Percentiles rank a stretch among this genome's conserved stretches.
phyloP scores from a whole-genome alignment of 306 rosid genomes.

The Lablab purpureus region DNA sequence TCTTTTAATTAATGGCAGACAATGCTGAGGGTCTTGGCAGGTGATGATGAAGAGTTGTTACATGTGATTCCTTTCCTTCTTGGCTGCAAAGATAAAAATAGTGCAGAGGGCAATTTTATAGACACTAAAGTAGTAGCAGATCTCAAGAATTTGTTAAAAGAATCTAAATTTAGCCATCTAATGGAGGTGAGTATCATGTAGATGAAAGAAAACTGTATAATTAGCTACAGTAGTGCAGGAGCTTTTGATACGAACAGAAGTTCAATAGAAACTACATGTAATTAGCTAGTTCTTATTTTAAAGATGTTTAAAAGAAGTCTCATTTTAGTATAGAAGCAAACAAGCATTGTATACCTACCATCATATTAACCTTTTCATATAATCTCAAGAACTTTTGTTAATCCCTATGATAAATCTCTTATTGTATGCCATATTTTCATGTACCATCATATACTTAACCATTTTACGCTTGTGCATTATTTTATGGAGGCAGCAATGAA shows the following conservation, averaged over 20 bases:
- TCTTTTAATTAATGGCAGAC: slow-evolving; percentile 64
- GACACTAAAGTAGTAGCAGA: slow-evolving; percentile 45
- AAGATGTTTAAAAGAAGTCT: neutral
- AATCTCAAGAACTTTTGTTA: slow-evolving; percentile 19
- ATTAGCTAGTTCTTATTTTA: slow-evolving; percentile 20
- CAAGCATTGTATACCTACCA: slow-evolving; percentile 11
- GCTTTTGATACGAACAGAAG: slow-evolving; percentile 21
- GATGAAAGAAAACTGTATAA: slow-evolving; percentile 22
- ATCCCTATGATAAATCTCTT: slow-evolving; percentile 26
- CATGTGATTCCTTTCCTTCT: slow-evolving; percentile 73
- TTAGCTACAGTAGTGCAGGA: slow-evolving; percentile 10
- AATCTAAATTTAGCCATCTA: slow-evolving; percentile 81
- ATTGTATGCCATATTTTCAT: slow-evolving; percentile 15
- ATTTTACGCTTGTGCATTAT: slow-evolving; percentile 12
- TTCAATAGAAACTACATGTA: slow-evolving; percentile 22
- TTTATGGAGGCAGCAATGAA: slow-evolving; percentile 18
- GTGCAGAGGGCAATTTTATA: slow-evolving; percentile 56
- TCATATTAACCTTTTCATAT: slow-evolving; percentile 32
- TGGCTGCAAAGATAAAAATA: slow-evolving; percentile 67
- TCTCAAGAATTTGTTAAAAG: slow-evolving; percentile 66
- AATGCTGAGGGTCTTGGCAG: slow-evolving; percentile 73
- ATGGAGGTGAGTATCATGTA: slow-evolving; percentile 77
- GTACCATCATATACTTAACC: slow-evolving; percentile 25
- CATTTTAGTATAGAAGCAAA: slow-evolving; percentile 25
- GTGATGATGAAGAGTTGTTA: slow-evolving; percentile 71